Evolutionary conservation across 345 rosid species (phyloP).

Genomic region (Boechera stricta): DNA sequence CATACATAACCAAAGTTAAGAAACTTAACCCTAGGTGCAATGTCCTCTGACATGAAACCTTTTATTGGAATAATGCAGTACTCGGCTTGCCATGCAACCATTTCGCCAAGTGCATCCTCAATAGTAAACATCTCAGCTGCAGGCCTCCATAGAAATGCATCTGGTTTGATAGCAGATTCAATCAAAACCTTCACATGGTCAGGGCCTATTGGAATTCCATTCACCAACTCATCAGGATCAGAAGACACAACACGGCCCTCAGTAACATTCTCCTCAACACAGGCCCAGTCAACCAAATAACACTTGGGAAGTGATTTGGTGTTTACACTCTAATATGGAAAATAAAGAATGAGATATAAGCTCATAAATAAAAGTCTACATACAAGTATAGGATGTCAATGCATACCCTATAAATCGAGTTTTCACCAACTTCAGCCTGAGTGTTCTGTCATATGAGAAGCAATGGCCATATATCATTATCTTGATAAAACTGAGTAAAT

Average conservation of each 20-base stretch:
- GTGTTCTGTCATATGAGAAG: not conserved
- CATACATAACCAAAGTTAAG: too few relatives aligned
- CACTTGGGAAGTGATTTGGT: conserved; percentile 14
- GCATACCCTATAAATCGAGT: not conserved
- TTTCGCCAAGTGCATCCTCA: not conserved
- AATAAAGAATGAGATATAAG: too few relatives aligned
- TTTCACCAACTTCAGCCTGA: not conserved
- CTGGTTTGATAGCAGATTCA: not conserved
- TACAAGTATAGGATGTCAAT: too few relatives aligned
- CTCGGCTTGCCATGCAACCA: not conserved
- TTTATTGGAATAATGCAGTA: not conserved
- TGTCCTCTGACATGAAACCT: too few relatives aligned
- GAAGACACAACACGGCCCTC: conserved; percentile 12
- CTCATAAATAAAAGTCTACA: too few relatives aligned
- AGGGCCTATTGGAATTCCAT: not conserved
- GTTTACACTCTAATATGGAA: not conserved
- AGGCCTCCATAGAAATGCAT: not conserved
- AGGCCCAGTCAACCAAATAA: conserved; percentile 6
- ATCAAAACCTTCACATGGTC: not conserved
- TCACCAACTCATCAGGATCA: not conserved
- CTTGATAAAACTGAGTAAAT: too few relatives aligned
- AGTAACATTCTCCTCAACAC: not conserved
- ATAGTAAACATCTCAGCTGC: not conserved
- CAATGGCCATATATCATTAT: not conserved
- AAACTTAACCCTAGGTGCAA: too few relatives aligned